Evolutionary conservation across 176 grass and related monocot species (phyloP).

Genomic region (Coix lacrymajobi): DNA sequence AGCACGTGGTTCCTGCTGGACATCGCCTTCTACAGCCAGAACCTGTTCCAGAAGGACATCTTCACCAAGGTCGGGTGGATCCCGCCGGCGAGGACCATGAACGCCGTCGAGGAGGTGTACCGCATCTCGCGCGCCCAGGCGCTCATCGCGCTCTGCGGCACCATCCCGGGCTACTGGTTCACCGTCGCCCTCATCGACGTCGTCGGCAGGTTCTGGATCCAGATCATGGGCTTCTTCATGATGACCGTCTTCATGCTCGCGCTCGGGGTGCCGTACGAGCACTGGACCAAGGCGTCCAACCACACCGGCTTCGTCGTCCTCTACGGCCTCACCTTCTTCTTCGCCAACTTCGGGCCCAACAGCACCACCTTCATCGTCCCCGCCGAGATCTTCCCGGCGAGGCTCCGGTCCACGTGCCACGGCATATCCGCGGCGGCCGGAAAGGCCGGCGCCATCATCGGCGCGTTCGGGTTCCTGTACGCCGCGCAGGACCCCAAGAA

Average conservation of each 20-base stretch:
- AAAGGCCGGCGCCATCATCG: no score
- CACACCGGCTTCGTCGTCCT: constrained; percentile 41
- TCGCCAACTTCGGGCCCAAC: constrained; percentile 68
- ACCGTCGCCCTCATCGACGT: constrained; percentile 27
- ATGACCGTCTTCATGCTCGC: constrained; percentile 50
- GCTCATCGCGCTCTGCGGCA: no score
- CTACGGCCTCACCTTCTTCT: constrained; percentile 67
- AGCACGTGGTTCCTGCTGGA: constrained; percentile 4
- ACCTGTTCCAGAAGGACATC: constrained; percentile 3
- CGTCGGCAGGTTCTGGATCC: constrained; percentile 32
- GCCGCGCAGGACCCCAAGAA: no score
- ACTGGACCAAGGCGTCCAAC: constrained; percentile 37
- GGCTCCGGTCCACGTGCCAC: no score
- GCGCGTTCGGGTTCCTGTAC: no score
- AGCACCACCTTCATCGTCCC: constrained; percentile 62
- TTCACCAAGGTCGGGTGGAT: neutral
- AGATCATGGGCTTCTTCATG: constrained; percentile 39
- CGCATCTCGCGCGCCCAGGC: no score
- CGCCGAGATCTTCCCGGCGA: constrained; percentile 53
- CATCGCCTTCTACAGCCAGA: constrained; percentile 6
- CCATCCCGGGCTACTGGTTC: no score
- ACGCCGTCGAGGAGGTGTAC: no score
- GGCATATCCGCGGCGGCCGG: no score
- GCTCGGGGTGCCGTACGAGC: constrained; percentile 47
- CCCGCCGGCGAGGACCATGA: no score